Evolutionary conservation across 2,329 filamentous ascomycete genomes (phyloP).

Genomic region (Purpureocillium takamizusanense): DNA sequence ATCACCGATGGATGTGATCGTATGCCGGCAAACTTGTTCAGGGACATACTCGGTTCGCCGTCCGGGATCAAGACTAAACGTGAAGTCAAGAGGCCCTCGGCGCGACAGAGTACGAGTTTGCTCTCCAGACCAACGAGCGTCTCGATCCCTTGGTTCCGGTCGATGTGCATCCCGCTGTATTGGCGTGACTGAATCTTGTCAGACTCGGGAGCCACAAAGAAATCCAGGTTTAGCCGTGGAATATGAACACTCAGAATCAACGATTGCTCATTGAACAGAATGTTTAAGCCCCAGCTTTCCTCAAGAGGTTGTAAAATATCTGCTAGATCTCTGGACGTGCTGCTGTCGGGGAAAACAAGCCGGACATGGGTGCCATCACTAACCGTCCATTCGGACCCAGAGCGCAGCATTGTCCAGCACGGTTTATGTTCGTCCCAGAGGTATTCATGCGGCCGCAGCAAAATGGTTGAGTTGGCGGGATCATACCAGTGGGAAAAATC

Average conservation of each 20-base stretch:
- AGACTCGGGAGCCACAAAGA: constrained; percentile 22
- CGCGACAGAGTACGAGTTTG: constrained; percentile 34
- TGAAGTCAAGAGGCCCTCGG: constrained; percentile 8
- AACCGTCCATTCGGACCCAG: neutral
- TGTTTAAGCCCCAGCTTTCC: neutral
- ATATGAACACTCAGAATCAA: constrained; percentile 29
- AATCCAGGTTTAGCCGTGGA: constrained; percentile 37
- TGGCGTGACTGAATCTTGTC: constrained; percentile 32
- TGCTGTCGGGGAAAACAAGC: neutral
- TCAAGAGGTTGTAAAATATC: neutral
- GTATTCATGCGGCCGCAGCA: constrained; percentile 16
- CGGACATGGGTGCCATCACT: neutral
- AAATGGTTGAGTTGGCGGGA: constrained; percentile 13
- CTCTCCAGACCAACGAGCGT: constrained; percentile 38
- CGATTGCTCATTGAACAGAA: neutral
- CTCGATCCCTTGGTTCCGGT: constrained; percentile 34
- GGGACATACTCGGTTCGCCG: constrained; percentile 12
- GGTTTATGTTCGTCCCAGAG: constrained; percentile 15
- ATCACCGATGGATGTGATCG: constrained; percentile 22
- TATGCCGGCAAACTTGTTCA: neutral
- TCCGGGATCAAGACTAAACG: constrained; percentile 27
- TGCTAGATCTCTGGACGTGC: constrained; percentile 9
- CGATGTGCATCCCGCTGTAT: constrained; percentile 39
- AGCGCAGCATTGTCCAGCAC: neutral
- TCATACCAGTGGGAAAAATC: constrained; percentile 38